Conservation (phyloP, 2,329 filamentous ascomycete genomes). For the Hypoxylon sp. region DNA sequence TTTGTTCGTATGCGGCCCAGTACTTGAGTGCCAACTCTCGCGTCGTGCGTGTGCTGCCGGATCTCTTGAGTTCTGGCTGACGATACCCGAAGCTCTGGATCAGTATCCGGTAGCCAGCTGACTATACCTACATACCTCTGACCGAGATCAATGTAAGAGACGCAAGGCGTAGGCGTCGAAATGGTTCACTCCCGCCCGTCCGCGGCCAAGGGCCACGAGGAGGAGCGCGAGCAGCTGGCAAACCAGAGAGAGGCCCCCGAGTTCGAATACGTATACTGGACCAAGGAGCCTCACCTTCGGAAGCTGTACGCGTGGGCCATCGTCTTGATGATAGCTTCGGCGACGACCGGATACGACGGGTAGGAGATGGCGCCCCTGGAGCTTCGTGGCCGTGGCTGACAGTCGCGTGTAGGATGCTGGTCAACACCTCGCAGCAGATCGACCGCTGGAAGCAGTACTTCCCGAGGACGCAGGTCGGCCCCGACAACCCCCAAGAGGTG, state of each 20-base stretch:
- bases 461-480: conserved; percentile 40
- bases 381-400: not conserved
- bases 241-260: conserved; percentile 55
- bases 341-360: conserved; percentile 69
- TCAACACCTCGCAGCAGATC: conserved; percentile 67
- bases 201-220: conserved; percentile 33
- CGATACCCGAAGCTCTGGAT: not conserved
- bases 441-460: conserved; percentile 62
- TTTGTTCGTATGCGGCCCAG: not conserved
- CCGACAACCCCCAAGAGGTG: conserved; percentile 51
- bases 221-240: conserved; percentile 48
- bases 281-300: conserved; percentile 62
- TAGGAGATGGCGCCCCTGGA: conserved; percentile 31
- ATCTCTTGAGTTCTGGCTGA: not conserved
- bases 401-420: conserved; percentile 52
- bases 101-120: not conserved
- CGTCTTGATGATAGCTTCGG: conserved; percentile 66
- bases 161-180: conserved; percentile 18
- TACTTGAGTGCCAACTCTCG: conserved; percentile 20
- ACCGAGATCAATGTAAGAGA: conserved; percentile 20
- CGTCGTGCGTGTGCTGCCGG: conserved; percentile 1
- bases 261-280: conserved; percentile 65
- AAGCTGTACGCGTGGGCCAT: conserved; percentile 61
- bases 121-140: not conserved
- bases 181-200: conserved; percentile 34